These are phyloP conservation scores for Antrodiella citrinella DNA, from an alignment of 768 basidiomycete species.

Conservation along the genomic window DNA sequence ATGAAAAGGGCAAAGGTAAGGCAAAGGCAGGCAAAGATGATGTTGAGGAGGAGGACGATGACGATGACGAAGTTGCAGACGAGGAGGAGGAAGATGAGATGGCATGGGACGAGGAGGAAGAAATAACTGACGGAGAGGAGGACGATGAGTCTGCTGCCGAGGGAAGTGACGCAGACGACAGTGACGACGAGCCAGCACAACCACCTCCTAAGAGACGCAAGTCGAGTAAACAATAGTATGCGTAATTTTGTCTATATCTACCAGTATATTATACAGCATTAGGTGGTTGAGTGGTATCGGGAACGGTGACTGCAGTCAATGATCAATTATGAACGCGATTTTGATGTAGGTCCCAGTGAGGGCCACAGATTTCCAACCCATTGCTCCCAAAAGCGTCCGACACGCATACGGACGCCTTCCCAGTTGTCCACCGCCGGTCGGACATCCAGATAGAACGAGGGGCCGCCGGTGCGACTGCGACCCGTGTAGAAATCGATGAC, in stretches of 20 bases:
- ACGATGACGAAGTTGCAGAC: constrained; percentile 29
- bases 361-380: constrained; percentile 19
- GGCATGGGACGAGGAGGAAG: constrained; percentile 55
- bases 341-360: constrained; percentile 3
- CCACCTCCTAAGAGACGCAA: constrained; percentile 51
- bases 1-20: constrained; percentile 26
- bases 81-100: constrained; percentile 26
- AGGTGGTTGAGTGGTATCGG: neutral
- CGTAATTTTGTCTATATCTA: neutral
- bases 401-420: constrained; percentile 87
- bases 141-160: constrained; percentile 24
- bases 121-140: constrained; percentile 47
- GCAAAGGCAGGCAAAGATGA: constrained; percentile 33
- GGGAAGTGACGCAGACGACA: constrained; percentile 35
- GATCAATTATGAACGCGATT: constrained; percentile 5
- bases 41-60: constrained; percentile 48
- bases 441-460: constrained; percentile 90
- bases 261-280: constrained; percentile 1
- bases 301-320: neutral
- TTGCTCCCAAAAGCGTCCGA: constrained; percentile 44
- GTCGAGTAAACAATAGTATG: constrained; percentile 35
- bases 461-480: constrained; percentile 29
- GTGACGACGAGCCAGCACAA: constrained; percentile 34
- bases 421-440: constrained; percentile 90
- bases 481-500: constrained; percentile 99